Conservation (phyloP, 202 grass and related monocot species). For the Miscanthus sacchariflorus region DNA sequence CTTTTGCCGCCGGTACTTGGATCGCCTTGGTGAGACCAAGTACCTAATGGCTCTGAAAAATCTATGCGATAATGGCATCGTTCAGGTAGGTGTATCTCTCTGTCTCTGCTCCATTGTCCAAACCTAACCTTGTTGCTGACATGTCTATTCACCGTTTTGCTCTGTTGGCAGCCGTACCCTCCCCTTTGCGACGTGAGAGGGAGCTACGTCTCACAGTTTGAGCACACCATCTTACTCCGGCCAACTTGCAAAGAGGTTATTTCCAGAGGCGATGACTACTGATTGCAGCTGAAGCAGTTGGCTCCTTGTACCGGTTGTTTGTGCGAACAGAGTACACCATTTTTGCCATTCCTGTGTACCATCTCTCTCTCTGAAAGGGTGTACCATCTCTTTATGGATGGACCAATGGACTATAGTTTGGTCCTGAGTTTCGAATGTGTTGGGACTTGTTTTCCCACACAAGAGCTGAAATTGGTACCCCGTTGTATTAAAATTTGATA, state of each 20-base stretch:
- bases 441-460: neutral
- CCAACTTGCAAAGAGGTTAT: conserved; percentile 98
- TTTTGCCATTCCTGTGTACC: conserved; percentile 34
- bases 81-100: conserved; percentile 57
- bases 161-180: conserved; percentile 73
- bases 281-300: conserved; percentile 33
- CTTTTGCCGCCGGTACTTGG: conserved; percentile 92
- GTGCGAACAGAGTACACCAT: neutral
- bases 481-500: no score
- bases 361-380: neutral
- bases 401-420: neutral
- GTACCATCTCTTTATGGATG: neutral
- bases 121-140: neutral
- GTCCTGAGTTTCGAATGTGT: neutral
- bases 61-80: conserved; percentile 80
- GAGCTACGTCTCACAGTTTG: conserved; percentile 95
- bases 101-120: neutral
- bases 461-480: no score
- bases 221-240: conserved; percentile 94
- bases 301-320: conserved; percentile 15
- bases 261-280: conserved; percentile 89
- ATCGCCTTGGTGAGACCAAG: conserved; percentile 90
- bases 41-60: conserved; percentile 98
- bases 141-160: conserved; percentile 19
- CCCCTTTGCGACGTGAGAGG: conserved; percentile 86